Evolutionary conservation across 129 eudicot species (phyloP).

Genomic region (Pulicaria dysenterica): DNA sequence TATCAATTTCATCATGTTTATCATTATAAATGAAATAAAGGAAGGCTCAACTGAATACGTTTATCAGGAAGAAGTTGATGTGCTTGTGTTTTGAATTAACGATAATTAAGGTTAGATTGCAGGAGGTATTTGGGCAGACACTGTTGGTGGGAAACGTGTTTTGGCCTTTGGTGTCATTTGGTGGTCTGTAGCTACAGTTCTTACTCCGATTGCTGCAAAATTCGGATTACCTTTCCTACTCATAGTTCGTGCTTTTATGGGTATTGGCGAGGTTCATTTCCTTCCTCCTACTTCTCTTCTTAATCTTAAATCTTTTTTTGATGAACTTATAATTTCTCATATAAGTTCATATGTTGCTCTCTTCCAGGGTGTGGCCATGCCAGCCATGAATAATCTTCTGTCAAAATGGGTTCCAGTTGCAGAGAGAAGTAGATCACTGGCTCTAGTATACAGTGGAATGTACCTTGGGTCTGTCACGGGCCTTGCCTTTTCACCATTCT

Average conservation of each 20-base stretch:
- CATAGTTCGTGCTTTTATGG: constrained; percentile 92
- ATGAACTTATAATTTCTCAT: background rate
- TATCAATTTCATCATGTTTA: no score
- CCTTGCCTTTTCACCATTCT: constrained; percentile 77
- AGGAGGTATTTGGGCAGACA: constrained; percentile 99
- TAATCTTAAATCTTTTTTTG: background rate
- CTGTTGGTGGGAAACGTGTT: constrained; percentile 86
- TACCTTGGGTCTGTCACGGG: constrained; percentile 91
- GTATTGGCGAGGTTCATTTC: constrained; percentile 80
- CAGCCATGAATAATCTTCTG: constrained; percentile 84
- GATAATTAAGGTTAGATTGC: constrained; percentile 65
- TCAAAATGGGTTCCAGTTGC: constrained; percentile 90
- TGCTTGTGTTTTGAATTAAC: constrained; percentile 21
- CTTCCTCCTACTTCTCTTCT: background rate
- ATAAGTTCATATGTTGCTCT: constrained; percentile 15
- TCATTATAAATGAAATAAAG: background rate
- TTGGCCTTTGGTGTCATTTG: constrained; percentile 88
- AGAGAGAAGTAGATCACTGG: constrained; percentile 89
- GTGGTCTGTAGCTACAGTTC: constrained; percentile 93
- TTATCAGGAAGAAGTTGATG: background rate
- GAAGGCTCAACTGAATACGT: no score
- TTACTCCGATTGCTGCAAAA: constrained; percentile 91
- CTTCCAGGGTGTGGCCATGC: constrained; percentile 91
- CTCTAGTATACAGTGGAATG: constrained; percentile 89
- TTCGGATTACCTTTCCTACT: constrained; percentile 88